phyloP scores from a whole-genome alignment of 352 stramenopile genomes.

The Phytopythium boreale region DNA sequence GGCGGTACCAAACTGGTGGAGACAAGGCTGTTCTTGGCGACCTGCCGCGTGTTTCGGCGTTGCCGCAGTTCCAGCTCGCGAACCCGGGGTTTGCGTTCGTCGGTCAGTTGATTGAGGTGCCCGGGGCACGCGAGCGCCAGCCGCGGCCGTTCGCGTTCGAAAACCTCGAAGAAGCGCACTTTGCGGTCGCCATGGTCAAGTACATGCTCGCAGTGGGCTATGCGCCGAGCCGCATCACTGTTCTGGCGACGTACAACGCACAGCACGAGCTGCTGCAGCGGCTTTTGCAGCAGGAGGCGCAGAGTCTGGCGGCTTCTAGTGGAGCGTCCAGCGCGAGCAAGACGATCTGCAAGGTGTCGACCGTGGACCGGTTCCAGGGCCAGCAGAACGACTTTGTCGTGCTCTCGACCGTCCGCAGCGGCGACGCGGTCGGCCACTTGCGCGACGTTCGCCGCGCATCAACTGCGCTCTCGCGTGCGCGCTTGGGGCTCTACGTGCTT shows the following conservation, averaged over 20 bases:
- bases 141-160: constrained; percentile 89
- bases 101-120: constrained; percentile 90
- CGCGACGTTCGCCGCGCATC: constrained; percentile 91
- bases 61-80: constrained; percentile 38
- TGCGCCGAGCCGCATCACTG: constrained; percentile 86
- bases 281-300: constrained; percentile 64
- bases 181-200: constrained; percentile 90
- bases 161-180: constrained; percentile 95
- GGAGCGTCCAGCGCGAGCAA: constrained; percentile 8
- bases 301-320: background rate
- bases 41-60: constrained; percentile 18
- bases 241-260: constrained; percentile 95
- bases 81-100: constrained; percentile 90
- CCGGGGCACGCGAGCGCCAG: constrained; percentile 56
- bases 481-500: constrained; percentile 94
- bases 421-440: constrained; percentile 80
- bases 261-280: constrained; percentile 92
- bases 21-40: constrained; percentile 16
- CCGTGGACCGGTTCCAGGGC: constrained; percentile 95
- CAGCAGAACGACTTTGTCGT: constrained; percentile 96
- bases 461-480: constrained; percentile 89
- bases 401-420: constrained; percentile 92
- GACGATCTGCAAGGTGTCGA: constrained; percentile 59
- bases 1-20: constrained; percentile 48
- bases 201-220: constrained; percentile 95